Base-by-base conservation (phyloP, 2,329 filamentous ascomycete species). In the Penicillium sp. region DNA sequence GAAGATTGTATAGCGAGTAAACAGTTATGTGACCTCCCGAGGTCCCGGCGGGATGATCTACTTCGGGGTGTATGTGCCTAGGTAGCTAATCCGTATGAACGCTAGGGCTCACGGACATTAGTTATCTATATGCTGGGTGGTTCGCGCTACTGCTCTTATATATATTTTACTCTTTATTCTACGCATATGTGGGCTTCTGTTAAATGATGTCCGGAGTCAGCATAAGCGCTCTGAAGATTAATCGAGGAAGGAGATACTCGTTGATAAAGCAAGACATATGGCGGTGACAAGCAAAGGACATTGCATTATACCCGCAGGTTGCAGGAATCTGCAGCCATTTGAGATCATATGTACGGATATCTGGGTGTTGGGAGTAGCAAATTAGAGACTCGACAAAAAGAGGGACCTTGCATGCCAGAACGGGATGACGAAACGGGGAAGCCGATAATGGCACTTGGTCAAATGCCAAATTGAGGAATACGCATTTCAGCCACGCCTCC, bases 361-460 rank as follows among this genome's bases (percentile, higher is more conserved):
- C 19, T 21, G 19, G 19, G 35, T 31, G 17, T 29, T 19, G 12
- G 15, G 13, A 26, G n/a, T 22, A 37, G 13, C 29, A 17, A 51
- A 50, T 48, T 26, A 32, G 43, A 45, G 15, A 15, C 26, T 15
- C 9, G 31, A 33, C 17, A 12, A 12, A 42, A 29, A 26, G 24
- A 40, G 34, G 41, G 32, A 48, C 32, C 46, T 34, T 37, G 41
- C 40, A 54, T 54, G 39, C 35, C 12, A 33, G n/a, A 28, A 24
- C 54, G 56, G 56, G 15, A 53, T 38, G 55, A 57, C 56, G 4
- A 50, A 57, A 56, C 35, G 52, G 49, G 56, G 24, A 58, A 58
- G 49, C 56, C 55, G 56, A 39, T 17, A 19, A 22, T 10, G 24
- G 39, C 49, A 52, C 45, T 21, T 32, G 53, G 51, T 49, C 54